These are phyloP conservation scores for Barnettozyma botsteinii DNA, from an alignment of 805 yeast species.

Conservation along the genomic window DNA sequence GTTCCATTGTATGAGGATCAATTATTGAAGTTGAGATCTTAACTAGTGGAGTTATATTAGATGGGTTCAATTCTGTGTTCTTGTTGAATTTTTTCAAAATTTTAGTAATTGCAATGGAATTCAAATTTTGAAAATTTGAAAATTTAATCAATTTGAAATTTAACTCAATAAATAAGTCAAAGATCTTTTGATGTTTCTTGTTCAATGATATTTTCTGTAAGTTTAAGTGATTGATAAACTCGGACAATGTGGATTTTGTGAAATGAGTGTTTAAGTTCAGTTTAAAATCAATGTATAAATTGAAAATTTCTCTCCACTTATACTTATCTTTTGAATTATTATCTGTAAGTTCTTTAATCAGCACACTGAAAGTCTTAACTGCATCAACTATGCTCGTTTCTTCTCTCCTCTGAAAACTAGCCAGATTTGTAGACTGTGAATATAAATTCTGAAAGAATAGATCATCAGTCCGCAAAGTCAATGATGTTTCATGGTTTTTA, in stretches of 20 bases:
- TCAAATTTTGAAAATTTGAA: constrained; percentile 55
- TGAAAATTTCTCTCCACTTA: constrained; percentile 66
- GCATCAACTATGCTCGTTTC: neutral
- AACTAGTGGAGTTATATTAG: constrained; percentile 14
- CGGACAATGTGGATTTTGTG: constrained; percentile 40
- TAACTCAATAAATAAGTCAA: constrained; percentile 43
- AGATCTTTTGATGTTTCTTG: constrained; percentile 39
- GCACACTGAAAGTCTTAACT: constrained; percentile 1
- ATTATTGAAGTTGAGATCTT: constrained; percentile 5
- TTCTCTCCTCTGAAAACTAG: constrained; percentile 1
- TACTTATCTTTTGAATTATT: constrained; percentile 48
- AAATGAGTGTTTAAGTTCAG: constrained; percentile 50
- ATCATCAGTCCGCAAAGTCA: constrained; percentile 5
- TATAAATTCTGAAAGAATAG: constrained; percentile 6
- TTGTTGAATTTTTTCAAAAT: constrained; percentile 74
- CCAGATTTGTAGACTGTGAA: constrained; percentile 4
- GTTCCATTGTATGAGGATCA: constrained; percentile 16
- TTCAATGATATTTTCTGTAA: constrained; percentile 33
- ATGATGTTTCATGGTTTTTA: neutral
- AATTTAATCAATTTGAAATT: constrained; percentile 52
- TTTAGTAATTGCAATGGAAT: constrained; percentile 58
- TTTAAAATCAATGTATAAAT: constrained; percentile 58
- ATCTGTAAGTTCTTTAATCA: constrained; percentile 4
- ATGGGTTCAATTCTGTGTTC: constrained; percentile 51
- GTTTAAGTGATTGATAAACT: constrained; percentile 36